Percentiles rank a stretch among this genome's conserved stretches.
These are phyloP conservation scores for Xylaria curta DNA, from an alignment of 495 filamentous ascomycete genomes.

Conservation along the genomic window DNA sequence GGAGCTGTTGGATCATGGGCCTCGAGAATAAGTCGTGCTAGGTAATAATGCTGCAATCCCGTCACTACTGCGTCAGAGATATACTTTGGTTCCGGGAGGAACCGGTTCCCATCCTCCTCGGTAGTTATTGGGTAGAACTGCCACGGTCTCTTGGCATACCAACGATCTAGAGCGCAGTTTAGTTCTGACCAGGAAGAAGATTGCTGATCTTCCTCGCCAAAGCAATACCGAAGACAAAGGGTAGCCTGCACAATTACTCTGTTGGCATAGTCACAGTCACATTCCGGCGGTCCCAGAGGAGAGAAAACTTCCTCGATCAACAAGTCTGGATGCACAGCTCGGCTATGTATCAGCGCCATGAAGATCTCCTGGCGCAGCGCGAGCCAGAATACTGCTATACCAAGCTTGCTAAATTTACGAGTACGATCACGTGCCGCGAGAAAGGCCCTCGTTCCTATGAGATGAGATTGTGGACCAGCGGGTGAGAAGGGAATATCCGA, in stretches of 20 bases:
- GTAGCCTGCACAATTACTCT: constrained; percentile 40
- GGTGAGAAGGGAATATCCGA: constrained; percentile 13
- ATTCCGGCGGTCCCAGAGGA: neutral
- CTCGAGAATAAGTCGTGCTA: constrained; percentile 47
- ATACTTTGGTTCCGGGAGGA: constrained; percentile 44
- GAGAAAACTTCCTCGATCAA: constrained; percentile 35
- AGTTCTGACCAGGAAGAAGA: constrained; percentile 9
- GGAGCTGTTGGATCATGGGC: constrained; percentile 49
- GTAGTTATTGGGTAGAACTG: neutral
- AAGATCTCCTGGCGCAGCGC: constrained; percentile 45
- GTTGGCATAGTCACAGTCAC: constrained; percentile 37
- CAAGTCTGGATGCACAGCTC: constrained; percentile 37
- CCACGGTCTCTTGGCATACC: neutral
- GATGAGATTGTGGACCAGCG: constrained; percentile 17
- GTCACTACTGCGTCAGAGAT: constrained; percentile 46
- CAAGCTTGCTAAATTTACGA: constrained; percentile 32
- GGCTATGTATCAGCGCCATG: constrained; percentile 43
- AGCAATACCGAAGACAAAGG: constrained; percentile 19
- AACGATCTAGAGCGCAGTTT: neutral
- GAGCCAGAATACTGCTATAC: constrained; percentile 42
- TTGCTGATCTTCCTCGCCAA: constrained; percentile 8
- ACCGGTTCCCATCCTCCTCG: neutral
- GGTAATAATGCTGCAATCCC: constrained; percentile 46
- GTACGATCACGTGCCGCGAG: constrained; percentile 8
- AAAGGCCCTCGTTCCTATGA: constrained; percentile 30